Evolutionary conservation across 192 early-diverging fungal species (phyloP), one percentile per base, ranked within the genome.

Genomic region (Coemansia guatemalensis): DNA sequence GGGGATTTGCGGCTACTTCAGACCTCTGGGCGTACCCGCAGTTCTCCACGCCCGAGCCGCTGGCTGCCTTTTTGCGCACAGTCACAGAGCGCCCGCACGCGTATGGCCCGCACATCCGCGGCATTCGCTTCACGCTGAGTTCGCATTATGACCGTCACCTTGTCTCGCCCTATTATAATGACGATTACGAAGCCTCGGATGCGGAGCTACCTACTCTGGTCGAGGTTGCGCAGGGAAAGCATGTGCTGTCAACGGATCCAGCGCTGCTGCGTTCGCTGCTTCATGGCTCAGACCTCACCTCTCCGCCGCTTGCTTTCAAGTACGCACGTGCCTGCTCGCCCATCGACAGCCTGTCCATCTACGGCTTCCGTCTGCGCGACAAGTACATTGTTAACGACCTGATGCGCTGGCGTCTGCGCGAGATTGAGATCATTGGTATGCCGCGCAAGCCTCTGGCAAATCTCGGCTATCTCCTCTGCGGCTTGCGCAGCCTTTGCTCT

Each of bases 341-440:
- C 32, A 72, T 78, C 25, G 75, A 78, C 63, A 56, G 58, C 29
- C 62, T 78, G 53, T 68, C 69, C 23, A 52, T 78, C 41, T 78
- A 78, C 55, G 75, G 75, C 24, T 78, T 72, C 65, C 69, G 66
- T 21, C 33, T 78, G 63, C 69, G 70, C 33, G 75, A 78, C 53
- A 78, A 78, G 59, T 48, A 78, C 49, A 63, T 78, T 30, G 55
- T 69, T 23, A 68, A 65, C 30, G 75, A 78, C 22, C 52, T 78
- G 54, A 72, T 78, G 75, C 75, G 75, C 66, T 72, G 69, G 75
- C 67, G 62, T 27, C 47, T 78, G 70, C 75, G 66, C 56, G 69
- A 78, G 49, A 56, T 78, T 50, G 66, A 72, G 48, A 68, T 78
- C 8, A 64, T 77, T 39, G 75, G 75, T 23, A 68, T 73, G 69